Base-by-base conservation (phyloP, 352 stramenopile genomes). In the Globisporangium alternatum region DNA sequence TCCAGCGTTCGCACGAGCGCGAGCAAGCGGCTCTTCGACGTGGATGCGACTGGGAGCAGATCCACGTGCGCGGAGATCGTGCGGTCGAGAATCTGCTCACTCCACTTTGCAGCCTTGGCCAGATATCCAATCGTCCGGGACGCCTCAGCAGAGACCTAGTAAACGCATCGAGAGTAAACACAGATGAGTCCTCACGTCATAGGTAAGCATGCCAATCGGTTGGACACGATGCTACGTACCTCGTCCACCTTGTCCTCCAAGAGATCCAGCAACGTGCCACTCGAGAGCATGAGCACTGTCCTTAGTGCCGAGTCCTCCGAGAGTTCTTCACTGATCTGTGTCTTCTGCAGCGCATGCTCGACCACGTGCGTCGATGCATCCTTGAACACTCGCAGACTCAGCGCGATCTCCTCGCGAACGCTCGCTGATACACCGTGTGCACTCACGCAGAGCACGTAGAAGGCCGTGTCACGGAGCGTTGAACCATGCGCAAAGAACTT, bases 221-320 rank as follows among this genome's bases (percentile, higher is more conserved):
- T 12, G 35, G 12, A 17, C 35, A 15, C 4, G 9, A 15, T 41
- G 9, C 39, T 59, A 8, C 63, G 43, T 59, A 80, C 70, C 44
- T 81, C 52, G 1, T 67, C 51, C 4, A 72, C 58, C 0, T 71
- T 53, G 52, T 91, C 83, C 44, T 91, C 83, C 33, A 91, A 64
- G 12, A 91, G 70, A 9, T 82, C 82, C 9, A 91, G 61, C 48
- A 90, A 31, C 1, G 76, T 68, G 3, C 83, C 83, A 31, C 79
- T 91, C 4, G 83, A 79, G 65, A 90, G 78, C 83, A 91, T 89
- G 4, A 69, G 67, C 3, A 74, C 57, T 7, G 69, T 87, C 15
- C 80, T 76, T 48, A 76, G 71, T 12, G 74, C 72, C 31, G 77
- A 62, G 25, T 76, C 60, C 22, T 76, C 58, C 7, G 67, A 64